Evolutionary conservation across 2,329 filamentous ascomycete genomes (phyloP).

Genomic region (Sclerotinia subarctica): DNA sequence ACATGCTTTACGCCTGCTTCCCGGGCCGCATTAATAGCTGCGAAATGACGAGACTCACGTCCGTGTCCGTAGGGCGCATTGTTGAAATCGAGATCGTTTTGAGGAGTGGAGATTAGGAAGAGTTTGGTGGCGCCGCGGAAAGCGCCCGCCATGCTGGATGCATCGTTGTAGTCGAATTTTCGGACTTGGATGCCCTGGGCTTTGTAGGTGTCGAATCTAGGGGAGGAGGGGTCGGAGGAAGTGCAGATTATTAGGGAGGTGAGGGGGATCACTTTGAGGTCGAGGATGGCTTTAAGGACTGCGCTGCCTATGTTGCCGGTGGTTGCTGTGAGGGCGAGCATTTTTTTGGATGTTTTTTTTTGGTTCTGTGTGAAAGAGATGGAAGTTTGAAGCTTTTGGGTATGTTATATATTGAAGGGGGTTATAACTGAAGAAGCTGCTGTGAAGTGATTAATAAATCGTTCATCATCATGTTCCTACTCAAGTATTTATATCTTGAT

Average conservation of each 20-base stretch:
- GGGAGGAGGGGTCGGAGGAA: constrained; percentile 22
- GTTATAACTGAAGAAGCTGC: background rate
- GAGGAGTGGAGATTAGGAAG: constrained; percentile 37
- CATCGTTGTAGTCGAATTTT: constrained; percentile 22
- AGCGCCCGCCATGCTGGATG: constrained; percentile 12
- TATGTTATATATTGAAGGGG: no score
- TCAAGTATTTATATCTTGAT: constrained; percentile 1
- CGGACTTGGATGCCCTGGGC: constrained; percentile 23
- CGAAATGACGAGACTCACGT: constrained; percentile 27
- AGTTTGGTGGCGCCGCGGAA: constrained; percentile 31
- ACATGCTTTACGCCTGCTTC: constrained; percentile 38
- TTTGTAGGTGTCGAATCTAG: constrained; percentile 41
- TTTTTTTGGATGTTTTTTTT: background rate
- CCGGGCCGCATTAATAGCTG: constrained; percentile 36
- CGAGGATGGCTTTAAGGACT: constrained; percentile 22
- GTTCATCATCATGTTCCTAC: background rate
- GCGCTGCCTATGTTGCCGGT: constrained; percentile 27
- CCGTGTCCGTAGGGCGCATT: constrained; percentile 40
- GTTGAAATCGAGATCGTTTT: constrained; percentile 39
- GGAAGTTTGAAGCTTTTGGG: accelerated
- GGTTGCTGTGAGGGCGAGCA: constrained; percentile 23
- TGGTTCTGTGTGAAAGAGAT: no score
- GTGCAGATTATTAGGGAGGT: constrained; percentile 24
- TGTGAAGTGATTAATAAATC: background rate
- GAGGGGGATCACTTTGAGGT: constrained; percentile 15